These are phyloP conservation scores for Naganishia friedmannii DNA, from an alignment of 768 basidiomycete genomes.

Conservation along the genomic window DNA sequence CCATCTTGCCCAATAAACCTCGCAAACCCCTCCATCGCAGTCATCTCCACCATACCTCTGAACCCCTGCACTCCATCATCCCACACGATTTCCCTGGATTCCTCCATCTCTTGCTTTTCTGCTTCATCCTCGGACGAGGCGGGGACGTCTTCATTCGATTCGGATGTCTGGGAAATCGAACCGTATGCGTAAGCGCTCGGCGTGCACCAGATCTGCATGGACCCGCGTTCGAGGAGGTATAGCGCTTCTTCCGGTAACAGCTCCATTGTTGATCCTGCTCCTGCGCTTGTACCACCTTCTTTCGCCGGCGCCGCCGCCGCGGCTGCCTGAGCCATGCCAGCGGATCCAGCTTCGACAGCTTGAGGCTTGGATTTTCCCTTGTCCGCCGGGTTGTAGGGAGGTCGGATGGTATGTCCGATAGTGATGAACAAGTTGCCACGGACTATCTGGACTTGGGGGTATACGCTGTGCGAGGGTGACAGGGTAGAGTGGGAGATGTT, in stretches of 20 bases:
- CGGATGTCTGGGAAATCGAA: no score
- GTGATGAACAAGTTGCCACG: slow-evolving; percentile 78
- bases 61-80: slow-evolving; percentile 45
- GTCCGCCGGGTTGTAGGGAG: background rate
- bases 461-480: slow-evolving; percentile 34
- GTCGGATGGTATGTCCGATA: slow-evolving; percentile 76
- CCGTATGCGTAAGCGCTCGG: background rate
- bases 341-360: no score
- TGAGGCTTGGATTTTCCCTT: no score
- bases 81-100: slow-evolving; percentile 51
- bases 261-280: slow-evolving; percentile 63
- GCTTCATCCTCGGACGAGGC: no score
- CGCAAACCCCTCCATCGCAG: slow-evolving; percentile 81
- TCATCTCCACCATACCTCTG: slow-evolving; percentile 59
- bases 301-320: background rate
- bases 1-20: slow-evolving; percentile 78
- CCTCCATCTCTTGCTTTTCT: no score
- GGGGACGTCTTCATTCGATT: no score
- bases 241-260: slow-evolving; percentile 92
- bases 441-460: slow-evolving; percentile 43
- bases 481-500: slow-evolving; percentile 50
- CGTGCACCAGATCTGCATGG: slow-evolving; percentile 58
- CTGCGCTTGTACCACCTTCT: no score
- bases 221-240: slow-evolving; percentile 86
- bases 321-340: no score